Conservation (phyloP, 345 rosid genomes). For the Psidium guajava region DNA sequence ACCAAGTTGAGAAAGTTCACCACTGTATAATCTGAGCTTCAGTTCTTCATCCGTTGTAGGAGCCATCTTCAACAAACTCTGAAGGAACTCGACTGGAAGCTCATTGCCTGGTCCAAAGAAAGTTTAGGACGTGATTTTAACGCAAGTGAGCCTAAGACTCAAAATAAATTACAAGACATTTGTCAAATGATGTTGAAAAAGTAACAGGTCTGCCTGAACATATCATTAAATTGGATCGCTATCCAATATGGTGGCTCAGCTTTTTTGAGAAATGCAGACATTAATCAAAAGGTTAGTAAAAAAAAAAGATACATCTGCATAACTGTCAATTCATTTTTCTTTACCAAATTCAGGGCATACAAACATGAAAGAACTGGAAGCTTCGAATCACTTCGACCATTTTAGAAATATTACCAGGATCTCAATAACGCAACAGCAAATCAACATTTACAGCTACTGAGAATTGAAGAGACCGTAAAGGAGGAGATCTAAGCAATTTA, state of each 20-base stretch:
- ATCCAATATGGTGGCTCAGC: background rate
- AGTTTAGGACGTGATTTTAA: constrained; percentile 7
- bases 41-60: constrained; percentile 95
- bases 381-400: background rate
- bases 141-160: background rate
- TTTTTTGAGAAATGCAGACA: background rate
- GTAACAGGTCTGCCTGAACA: background rate
- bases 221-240: background rate
- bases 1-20: constrained; percentile 76
- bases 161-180: background rate
- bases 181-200: background rate
- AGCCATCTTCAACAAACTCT: constrained; percentile 83
- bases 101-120: constrained; percentile 59
- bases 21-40: constrained; percentile 78
- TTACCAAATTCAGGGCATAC: background rate
- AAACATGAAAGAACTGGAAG: background rate
- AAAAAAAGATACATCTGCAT: background rate
- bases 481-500: background rate
- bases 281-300: background rate
- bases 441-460: background rate
- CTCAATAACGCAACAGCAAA: background rate
- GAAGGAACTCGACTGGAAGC: constrained; percentile 79
- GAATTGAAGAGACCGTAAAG: background rate
- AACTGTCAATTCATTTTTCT: background rate
- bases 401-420: background rate